Conservation (phyloP, 169 alveolate genomes). For the Fabrea salina region DNA sequence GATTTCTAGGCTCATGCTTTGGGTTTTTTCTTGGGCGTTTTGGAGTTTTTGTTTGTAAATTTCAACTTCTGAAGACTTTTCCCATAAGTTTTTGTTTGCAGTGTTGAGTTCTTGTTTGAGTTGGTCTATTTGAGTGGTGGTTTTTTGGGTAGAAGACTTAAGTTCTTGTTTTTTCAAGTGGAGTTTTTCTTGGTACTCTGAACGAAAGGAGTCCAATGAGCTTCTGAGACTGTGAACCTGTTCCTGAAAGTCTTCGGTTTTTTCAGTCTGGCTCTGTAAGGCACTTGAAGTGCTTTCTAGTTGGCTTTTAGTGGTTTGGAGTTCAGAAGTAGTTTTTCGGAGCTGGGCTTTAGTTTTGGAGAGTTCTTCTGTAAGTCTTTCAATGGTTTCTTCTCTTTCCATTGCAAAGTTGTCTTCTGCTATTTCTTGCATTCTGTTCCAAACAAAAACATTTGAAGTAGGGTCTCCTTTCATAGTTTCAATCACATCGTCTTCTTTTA, state of each 20-base stretch:
- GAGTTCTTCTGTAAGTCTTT: slow-evolving; percentile 1
- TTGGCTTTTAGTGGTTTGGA: not conserved
- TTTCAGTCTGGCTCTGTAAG: not conserved
- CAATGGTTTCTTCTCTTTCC: slow-evolving; percentile 27
- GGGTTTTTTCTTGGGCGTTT: slow-evolving; percentile 8
- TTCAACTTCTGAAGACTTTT: slow-evolving; percentile 7
- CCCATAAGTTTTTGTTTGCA: not conserved
- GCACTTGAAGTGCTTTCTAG: not conserved
- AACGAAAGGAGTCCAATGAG: not conserved
- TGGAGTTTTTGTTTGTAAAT: not conserved
- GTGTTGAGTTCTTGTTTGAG: not conserved
- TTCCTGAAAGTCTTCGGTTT: not conserved
- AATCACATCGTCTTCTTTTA: slow-evolving; percentile 8
- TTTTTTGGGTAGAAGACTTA: not conserved
- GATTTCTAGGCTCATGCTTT: too few relatives aligned
- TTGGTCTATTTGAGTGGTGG: not conserved
- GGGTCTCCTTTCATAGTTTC: slow-evolving; percentile 8
- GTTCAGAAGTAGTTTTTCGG: not conserved
- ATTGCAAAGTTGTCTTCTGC: not conserved
- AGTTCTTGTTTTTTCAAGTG: not conserved
- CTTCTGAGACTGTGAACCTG: not conserved
- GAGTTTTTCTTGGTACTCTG: not conserved
- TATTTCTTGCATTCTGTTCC: slow-evolving; percentile 14
- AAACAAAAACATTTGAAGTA: not conserved
- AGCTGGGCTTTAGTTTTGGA: not conserved